Conservation (phyloP, 257 asterid genomes). For the Solanum corneliomulleri region DNA sequence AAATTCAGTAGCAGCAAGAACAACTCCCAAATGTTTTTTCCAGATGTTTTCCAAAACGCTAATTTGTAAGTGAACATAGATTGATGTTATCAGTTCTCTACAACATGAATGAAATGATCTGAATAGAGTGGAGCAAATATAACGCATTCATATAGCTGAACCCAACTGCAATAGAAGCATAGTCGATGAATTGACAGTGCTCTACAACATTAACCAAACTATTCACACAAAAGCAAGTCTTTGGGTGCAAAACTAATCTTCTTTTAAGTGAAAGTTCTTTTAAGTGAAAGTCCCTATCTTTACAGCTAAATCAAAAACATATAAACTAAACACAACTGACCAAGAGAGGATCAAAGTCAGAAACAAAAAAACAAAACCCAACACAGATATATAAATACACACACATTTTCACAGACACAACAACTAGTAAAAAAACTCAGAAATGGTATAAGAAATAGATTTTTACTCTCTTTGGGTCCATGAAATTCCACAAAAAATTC, state of each 20-base stretch:
- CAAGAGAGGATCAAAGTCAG: not conserved
- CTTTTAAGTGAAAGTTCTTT: not conserved
- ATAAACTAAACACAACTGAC: not conserved
- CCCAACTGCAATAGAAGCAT: not conserved
- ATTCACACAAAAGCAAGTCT: not conserved
- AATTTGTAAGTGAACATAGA: not conserved
- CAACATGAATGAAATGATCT: not conserved
- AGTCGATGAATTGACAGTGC: not conserved
- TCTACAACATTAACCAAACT: not conserved
- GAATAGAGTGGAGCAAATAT: not conserved
- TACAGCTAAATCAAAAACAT: constrained; percentile 1
- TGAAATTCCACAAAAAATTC: constrained; percentile 74
- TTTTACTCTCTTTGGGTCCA: constrained; percentile 86
- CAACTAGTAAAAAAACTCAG: not conserved
- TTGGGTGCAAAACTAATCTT: constrained; percentile 1
- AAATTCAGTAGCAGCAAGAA: not conserved
- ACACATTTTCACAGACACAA: not conserved
- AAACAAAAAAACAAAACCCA: not conserved
- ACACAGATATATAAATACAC: not conserved
- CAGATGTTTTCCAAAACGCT: not conserved
- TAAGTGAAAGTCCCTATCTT: not conserved
- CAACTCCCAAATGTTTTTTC: not conserved
- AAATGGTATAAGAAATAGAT: not conserved
- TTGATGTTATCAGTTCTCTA: not conserved
- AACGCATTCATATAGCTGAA: not conserved